These are phyloP conservation scores for Geotrichum klebahnii DNA, from an alignment of 1,139 yeast species.

Conservation along the genomic window DNA sequence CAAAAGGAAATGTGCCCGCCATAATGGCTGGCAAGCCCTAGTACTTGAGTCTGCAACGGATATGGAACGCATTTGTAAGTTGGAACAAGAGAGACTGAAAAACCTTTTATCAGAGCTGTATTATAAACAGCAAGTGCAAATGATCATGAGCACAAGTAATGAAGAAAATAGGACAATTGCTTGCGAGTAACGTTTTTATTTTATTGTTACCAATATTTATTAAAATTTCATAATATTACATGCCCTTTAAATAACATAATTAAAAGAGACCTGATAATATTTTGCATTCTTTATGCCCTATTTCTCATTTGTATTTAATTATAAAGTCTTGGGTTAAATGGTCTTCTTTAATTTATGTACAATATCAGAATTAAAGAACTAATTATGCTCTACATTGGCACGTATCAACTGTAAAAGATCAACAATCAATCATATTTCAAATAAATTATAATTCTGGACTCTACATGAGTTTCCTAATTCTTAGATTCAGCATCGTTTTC, in stretches of 20 bases:
- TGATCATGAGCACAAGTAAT: conserved; percentile 15
- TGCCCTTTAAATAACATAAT: too few relatives aligned
- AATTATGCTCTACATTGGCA: too few relatives aligned
- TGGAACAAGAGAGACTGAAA: conserved; percentile 32
- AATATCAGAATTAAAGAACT: too few relatives aligned
- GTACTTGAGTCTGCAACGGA: conserved; percentile 44
- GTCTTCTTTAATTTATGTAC: too few relatives aligned
- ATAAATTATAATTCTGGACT: background rate
- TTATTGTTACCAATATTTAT: background rate
- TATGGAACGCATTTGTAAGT: conserved; percentile 40
- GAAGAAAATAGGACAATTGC: conserved; percentile 16
- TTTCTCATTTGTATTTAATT: too few relatives aligned
- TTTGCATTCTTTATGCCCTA: too few relatives aligned
- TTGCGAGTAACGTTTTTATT: conserved; percentile 1
- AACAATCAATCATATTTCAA: background rate
- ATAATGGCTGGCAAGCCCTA: conserved; percentile 63
- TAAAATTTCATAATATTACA: background rate
- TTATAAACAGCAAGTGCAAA: conserved; percentile 21
- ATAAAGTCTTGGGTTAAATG: too few relatives aligned
- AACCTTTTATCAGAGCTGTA: conserved; percentile 19
- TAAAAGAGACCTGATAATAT: background rate
- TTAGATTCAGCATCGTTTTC: conserved; percentile 7
- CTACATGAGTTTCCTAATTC: background rate
- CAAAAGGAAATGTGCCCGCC: conserved; percentile 60
- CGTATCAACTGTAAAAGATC: too few relatives aligned